Evolutionary conservation across 768 basidiomycete genomes (phyloP), one percentile per base, ranked within the genome.

Genomic region (Dioszegia crocea): DNA sequence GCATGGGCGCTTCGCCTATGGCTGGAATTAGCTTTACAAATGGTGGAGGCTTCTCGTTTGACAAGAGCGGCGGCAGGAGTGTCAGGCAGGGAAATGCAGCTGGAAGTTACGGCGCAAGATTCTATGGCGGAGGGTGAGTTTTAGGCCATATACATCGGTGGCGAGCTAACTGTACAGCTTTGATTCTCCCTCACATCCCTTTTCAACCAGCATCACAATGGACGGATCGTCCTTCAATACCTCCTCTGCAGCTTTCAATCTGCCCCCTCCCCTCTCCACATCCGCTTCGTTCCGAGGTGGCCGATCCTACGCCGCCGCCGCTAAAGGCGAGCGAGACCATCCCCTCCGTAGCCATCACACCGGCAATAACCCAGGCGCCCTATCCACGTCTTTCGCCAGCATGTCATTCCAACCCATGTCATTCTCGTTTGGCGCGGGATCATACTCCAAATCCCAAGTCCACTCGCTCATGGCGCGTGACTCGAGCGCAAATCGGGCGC

Each of bases 141-240:
- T 30, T 38, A 47, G 21, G 11, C 12, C 45, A 3, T 48, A 19
- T 29, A 11, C n/a, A 6, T 23, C 31, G 2, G 19, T 9, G 14
- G 5, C 3, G 38, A 29, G 11, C 56, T 56, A 26, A 23, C 33
- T 41, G 45, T 11, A n/a, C 14, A 69, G 68, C 9, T 58, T 52
- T 44, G 68, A 70, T 54, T 70, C 68, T 11, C 70, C 67, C 1
- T 60, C 56, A 14, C 45, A 61, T 24, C 61, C 63, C 29, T 70
- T 70, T 57, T 68, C 66, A 19, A 65, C 68, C 6, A 70, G 69
- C 24, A 70, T 73, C 50, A 67, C 63, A 39, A 73, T 73, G 71
- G 71, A 66, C n/a, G 56, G 62, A 3, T 60, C 64, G 3, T 70
- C 71, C 5, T 73, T 66, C 43, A 64, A 64, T 30, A 61, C 66